Evolutionary conservation across 2,329 filamentous ascomycete genomes (phyloP).

Genomic region (Thelonectria discophora): DNA sequence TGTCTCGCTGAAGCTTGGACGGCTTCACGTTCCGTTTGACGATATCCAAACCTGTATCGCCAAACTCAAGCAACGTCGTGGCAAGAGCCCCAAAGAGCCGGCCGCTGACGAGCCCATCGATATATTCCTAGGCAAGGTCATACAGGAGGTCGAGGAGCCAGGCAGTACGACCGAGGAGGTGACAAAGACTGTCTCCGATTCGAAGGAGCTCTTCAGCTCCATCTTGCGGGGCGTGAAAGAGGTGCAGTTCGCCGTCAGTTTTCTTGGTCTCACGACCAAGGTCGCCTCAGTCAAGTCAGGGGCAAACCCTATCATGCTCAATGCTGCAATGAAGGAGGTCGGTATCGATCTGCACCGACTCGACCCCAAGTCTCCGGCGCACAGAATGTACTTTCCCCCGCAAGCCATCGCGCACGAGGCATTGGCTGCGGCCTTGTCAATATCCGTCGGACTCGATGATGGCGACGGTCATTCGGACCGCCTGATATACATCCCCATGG

Average conservation of each 20-base stretch:
- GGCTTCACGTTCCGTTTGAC: constrained; percentile 90
- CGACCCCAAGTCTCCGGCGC: constrained; percentile 90
- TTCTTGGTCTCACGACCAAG: constrained; percentile 85
- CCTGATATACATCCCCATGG: constrained; percentile 94
- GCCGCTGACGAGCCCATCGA: constrained; percentile 59
- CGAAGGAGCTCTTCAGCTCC: constrained; percentile 90
- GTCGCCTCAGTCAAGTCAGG: constrained; percentile 73
- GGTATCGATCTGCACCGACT: constrained; percentile 91
- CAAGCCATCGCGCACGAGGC: constrained; percentile 96
- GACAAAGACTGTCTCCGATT: constrained; percentile 87
- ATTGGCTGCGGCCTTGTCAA: constrained; percentile 87
- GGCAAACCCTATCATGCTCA: constrained; percentile 79
- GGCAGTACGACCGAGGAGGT: constrained; percentile 73
- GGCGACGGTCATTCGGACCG: constrained; percentile 86
- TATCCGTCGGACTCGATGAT: constrained; percentile 91
- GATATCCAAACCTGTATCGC: constrained; percentile 74
- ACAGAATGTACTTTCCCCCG: constrained; percentile 97
- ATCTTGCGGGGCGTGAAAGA: constrained; percentile 93
- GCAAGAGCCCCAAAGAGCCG: constrained; percentile 47
- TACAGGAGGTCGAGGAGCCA: constrained; percentile 76
- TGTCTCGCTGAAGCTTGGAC: constrained; percentile 88
- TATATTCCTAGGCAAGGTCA: constrained; percentile 75
- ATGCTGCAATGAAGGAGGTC: constrained; percentile 94
- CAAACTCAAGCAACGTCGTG: constrained; percentile 59
- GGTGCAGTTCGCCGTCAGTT: constrained; percentile 93